Evolutionary conservation across 75 land plant species (phyloP), one percentile per base, ranked within the genome.

Genomic region (Cryptomeria japonica): DNA sequence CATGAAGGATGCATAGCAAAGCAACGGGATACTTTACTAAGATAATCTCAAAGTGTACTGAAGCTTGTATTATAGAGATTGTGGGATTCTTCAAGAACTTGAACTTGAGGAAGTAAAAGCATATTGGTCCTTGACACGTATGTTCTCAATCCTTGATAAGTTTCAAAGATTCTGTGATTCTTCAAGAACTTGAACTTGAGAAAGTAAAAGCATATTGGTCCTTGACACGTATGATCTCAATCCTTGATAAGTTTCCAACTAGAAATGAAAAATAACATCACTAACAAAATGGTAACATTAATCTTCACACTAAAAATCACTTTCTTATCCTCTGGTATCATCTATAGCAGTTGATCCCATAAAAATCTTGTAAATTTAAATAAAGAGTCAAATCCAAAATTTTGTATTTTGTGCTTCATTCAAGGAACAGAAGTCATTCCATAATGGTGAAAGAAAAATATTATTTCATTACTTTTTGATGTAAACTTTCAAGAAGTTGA

Each of bases 361-460:
- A n/a, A 51, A 44, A n/a, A 39, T 25, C 32, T 10, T n/a, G n/a
- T 11, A n/a, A 46, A 82, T 44, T n/a, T 25, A 25, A 82, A 44
- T 82, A 38, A 42, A 46, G 14, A n/a, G 44, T 13, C 14, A 2
- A 41, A 28, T 44, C 46, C 51, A 44, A 28, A 44, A 11, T n/a
- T 46, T 42, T 46, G 32, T 46, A 82, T 44, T 42, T 46, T 44
- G 25, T 3, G 14, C 51, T 46, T 82, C 49, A 82, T 44, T 46
- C n/a, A 82, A 82, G 53, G 31, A 82, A 46, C 16, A 44, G 25
- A 82, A 46, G 51, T 82, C 84, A 46, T 82, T 82, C 46, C 51
- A 82, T 41, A 44, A 79, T 82, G 49, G 84, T 32, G 8, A 32
- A 75, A 75, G 82, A 39, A 39, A 78, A 82, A 82, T 82, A 82